These are phyloP conservation scores for Catharanthus roseus DNA, from an alignment of 257 asterid species.

Conservation along the genomic window DNA sequence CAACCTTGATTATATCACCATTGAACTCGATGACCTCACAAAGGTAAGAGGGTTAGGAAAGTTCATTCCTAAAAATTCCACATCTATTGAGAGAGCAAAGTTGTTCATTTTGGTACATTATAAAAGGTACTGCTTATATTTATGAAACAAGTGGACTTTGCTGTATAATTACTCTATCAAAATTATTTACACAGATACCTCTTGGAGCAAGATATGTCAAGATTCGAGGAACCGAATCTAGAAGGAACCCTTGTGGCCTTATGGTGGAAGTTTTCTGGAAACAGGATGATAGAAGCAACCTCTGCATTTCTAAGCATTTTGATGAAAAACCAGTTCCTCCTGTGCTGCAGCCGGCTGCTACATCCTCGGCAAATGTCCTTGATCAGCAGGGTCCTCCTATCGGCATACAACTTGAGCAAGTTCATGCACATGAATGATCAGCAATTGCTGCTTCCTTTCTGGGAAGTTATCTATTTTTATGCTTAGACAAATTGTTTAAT, in stretches of 20 bases:
- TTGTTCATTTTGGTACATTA: too few species aligned
- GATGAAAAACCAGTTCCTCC: constrained; percentile 26
- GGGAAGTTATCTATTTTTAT: not conserved
- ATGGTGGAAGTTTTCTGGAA: constrained; percentile 37
- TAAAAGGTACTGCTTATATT: too few species aligned
- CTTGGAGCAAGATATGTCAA: constrained; percentile 26
- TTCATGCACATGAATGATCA: not conserved
- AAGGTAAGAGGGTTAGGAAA: too few species aligned
- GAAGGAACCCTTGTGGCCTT: constrained; percentile 22
- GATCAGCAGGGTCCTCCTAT: not conserved
- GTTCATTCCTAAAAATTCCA: too few species aligned
- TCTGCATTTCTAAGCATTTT: constrained; percentile 33
- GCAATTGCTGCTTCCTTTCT: not conserved
- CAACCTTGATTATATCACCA: too few species aligned
- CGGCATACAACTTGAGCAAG: not conserved
- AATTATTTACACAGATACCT: constrained; percentile 16
- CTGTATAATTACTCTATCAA: too few species aligned
- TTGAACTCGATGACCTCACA: too few species aligned
- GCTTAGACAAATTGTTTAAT: too few species aligned
- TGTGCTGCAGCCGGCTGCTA: not conserved
- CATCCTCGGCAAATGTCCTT: constrained; percentile 1
- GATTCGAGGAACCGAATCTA: constrained; percentile 25
- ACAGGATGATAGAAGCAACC: constrained; percentile 29
- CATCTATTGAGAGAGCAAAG: too few species aligned
- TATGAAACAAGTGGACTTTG: too few species aligned